Base-by-base conservation (phyloP, 75 land plant species). In the Azolla pinnata region DNA sequence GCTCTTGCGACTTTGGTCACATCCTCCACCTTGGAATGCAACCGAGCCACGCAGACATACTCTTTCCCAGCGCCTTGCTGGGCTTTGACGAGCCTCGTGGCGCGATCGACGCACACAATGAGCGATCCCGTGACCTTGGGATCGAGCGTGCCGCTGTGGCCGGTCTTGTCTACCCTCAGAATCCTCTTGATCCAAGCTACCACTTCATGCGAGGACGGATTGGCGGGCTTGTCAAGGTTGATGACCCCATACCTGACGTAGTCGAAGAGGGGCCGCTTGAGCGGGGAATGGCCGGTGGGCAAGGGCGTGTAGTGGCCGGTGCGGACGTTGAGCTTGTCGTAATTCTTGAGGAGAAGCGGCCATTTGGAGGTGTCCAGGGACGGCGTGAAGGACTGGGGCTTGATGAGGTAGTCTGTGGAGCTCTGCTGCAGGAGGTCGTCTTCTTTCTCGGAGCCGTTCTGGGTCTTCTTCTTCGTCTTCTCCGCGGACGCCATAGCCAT, bases 171-270 rank as follows among this genome's bases (percentile, higher is more conserved):
- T 14, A 76, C 83, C 29, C 88, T 64, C 8, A 91, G 60, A 30
- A 91, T 87, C n/a, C 97, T 63, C 63, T 85, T 85, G 60, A 91
- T 87, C 92, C 97, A 91, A 14, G 97, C 92, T 16, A 91, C 92
- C 16, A 87, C 97, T 61, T 91, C 92, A 54, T 91, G 97, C 2
- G 92, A 91, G 32, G 88, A 84, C 1, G 97, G 97, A 44, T 91
- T 91, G 18, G 92, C 76, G 14, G 97, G 92, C 30, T 91, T 91
- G 62, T 91, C 97, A 31, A 90, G 81, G 57, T 90, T 90, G 59
- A 90, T 65, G 55, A 90, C 64, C 2, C 97, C 97, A 63, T 91
- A 91, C 62, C 83, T 76, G 62, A 91, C 73, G 67, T 91, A 87
- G 31, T 81, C 93, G 1, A 47, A 67, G 10, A 91, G 74, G 29